Evolutionary conservation across 192 early-diverging fungal genomes (phyloP), one percentile per base, ranked within the genome.

Genomic region (Gonapodya prolifera): DNA sequence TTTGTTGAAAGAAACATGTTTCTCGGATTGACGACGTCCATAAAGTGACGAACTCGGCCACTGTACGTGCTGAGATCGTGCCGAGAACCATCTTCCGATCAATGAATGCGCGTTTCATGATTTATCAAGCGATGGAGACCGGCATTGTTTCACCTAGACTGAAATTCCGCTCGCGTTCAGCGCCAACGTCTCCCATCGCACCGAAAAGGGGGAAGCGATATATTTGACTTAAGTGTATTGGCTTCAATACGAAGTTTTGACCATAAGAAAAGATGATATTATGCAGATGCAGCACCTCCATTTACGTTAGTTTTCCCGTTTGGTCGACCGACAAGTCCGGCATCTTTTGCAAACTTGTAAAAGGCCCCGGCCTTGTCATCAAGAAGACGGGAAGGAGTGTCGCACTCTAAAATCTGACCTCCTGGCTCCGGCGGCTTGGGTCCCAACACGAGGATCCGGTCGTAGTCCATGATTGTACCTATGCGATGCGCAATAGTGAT

Each of bases 1-100:
- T 80, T 78, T 28, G 81, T 77, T 0, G 91, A 84, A 0, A 89
- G 88, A 71, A 94, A 78, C 61, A 94, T 82, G 77, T 90, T 94
- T 87, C 87, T 76, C 31, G 90, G 91, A 80, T 92, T 86, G 8
- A 92, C 94, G 16, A 94, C 74, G 75, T 90, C 86, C 18, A 91
- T 83, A 81, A 94, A 94, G 78, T 93, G 92, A 69, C 84, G 75
- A 36, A 94, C 83, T 30, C 93, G 85, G 31, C 93, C 93, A 45
- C 84, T 80, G 80, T 94, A 94, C 0, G 88, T 92, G 29, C 83
- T 83, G 77, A 91, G 92, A 76, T 92, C 91, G 80, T 85, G 84
- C 13, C 85, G 80, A 33, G 86, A 61, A 23, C 45, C 45, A 61
- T 61, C 45, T 61, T 8, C 23, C 45, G 23, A n/a, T n/a, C 45